Base-by-base conservation (phyloP, 2,329 filamentous ascomycete species). In the Colletotrichum liaoningense region DNA sequence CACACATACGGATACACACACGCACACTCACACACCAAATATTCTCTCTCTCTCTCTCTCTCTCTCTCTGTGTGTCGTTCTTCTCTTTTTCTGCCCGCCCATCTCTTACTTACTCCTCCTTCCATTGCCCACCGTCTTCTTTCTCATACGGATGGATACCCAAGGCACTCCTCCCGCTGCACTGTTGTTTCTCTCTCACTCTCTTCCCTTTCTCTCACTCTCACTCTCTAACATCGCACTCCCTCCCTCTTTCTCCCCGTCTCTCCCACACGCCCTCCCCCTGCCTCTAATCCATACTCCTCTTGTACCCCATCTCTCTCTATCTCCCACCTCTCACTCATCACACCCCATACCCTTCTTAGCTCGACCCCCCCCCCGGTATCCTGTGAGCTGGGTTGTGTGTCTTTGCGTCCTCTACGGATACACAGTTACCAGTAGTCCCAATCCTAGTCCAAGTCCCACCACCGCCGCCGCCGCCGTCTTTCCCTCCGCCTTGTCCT, bases 391-490 rank as follows among this genome's bases (percentile, higher is more conserved):
- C 56, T 68, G 69, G 69, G 69, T 63, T 63, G 64, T 68, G 35
- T 72, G 57, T 72, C 58, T 69, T 69, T 68, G 69, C 65, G 58
- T 68, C 58, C 42, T 46, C 22, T 46, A 38, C 35, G 35, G 5
- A 38, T 38, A 38, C 35, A 38, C 35, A 38, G 12, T 38, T 38
- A 38, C 35, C 35, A 38, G 42, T 46, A 46, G 16, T 46, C 42
- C 42, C 42, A 46, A 14, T 46, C 42, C 42, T 14, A 46, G 57
- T 60, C 38, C 59, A 26, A 63, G 38, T 22, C 9, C 52, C 69
- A 68, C 52, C 69, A 57, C 69, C 46, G 69, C 63, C 68, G 59
- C 52, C 67, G 67, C n/a, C 67, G 55, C 56, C 46, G 69, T 38
- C 49, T 9, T 59, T 49, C 28, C 35, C 69, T 63, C 38, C 57